phyloP scores from a whole-genome alignment of 257 asterid species.

The Nyctanthes arbortristis region DNA sequence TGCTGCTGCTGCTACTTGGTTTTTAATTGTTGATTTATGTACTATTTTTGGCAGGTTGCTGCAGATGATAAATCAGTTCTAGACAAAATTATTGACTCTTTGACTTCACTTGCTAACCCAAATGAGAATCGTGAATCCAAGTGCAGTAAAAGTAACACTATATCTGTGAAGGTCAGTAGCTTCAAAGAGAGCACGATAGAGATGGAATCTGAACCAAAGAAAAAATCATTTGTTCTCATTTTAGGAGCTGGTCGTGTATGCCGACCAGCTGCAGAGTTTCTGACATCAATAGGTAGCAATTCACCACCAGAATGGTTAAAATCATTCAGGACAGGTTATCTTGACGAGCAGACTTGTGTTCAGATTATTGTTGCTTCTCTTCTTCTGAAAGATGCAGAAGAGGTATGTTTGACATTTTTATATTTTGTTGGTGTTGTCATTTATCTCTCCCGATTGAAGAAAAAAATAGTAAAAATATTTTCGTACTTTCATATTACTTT shows the following conservation, averaged over 20 bases:
- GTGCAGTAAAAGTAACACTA: slow-evolving; percentile 34
- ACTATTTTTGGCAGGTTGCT: slow-evolving; percentile 61
- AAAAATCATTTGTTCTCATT: slow-evolving; percentile 57
- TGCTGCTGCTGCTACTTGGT: not conserved
- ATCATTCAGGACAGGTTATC: slow-evolving; percentile 38
- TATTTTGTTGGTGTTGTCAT: not conserved
- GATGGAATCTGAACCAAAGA: slow-evolving; percentile 41
- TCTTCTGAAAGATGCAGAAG: slow-evolving; percentile 86
- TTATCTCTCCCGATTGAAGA: not conserved
- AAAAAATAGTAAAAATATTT: not conserved
- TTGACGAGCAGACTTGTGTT: slow-evolving; percentile 51
- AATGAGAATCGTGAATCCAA: slow-evolving; percentile 33
- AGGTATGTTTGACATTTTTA: slow-evolving; percentile 48
- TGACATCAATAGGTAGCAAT: slow-evolving; percentile 56
- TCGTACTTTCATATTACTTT: not conserved
- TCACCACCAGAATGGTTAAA: slow-evolving; percentile 48
- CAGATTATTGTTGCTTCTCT: slow-evolving; percentile 85
- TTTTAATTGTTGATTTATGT: slow-evolving; percentile 11
- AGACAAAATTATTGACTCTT: slow-evolving; percentile 68
- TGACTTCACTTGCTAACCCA: slow-evolving; percentile 69
- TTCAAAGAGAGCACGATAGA: slow-evolving; percentile 34
- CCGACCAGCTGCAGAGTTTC: slow-evolving; percentile 90
- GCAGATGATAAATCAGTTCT: slow-evolving; percentile 74
- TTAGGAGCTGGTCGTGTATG: slow-evolving; percentile 99
- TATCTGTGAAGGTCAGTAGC: slow-evolving; percentile 64